phyloP scores from a whole-genome alignment of 2,329 filamentous ascomycete species.

The Fusarium falciforme region DNA sequence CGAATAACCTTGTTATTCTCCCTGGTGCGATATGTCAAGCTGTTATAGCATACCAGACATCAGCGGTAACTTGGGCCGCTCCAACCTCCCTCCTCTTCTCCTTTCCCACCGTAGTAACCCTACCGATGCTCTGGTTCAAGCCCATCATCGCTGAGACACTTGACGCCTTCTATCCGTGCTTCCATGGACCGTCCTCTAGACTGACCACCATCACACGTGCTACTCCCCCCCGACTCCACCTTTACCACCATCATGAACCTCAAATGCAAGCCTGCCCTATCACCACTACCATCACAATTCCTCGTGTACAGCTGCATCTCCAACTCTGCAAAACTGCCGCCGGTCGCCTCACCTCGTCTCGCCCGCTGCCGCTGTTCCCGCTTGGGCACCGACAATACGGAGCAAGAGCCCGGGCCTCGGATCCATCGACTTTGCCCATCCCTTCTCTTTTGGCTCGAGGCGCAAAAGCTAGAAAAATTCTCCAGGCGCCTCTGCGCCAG shows the following conservation, averaged over 20 bases:
- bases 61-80: not conserved
- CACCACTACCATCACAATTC: not conserved
- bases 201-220: not conserved
- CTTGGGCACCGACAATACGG: slow-evolving; percentile 25
- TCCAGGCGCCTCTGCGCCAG: not conserved
- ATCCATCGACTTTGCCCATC: slow-evolving; percentile 6
- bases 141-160: not conserved
- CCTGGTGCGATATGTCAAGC: not conserved
- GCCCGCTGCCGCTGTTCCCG: not conserved
- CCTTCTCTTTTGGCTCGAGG: slow-evolving; percentile 19
- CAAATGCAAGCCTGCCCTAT: slow-evolving; percentile 1
- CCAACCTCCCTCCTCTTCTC: not conserved
- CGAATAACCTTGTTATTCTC: slow-evolving; percentile 1
- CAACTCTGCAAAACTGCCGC: slow-evolving; percentile 6
- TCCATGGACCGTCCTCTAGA: slow-evolving; percentile 3
- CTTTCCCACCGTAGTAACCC: not conserved
- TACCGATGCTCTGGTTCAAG: slow-evolving; percentile 6
- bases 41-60: not conserved
- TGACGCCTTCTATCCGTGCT: slow-evolving; percentile 7
- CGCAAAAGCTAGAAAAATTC: slow-evolving; percentile 14
- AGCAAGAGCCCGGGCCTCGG: not conserved
- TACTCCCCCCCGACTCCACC: not conserved
- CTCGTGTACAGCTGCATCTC: slow-evolving; percentile 4
- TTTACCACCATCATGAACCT: slow-evolving; percentile 18
- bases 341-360: not conserved